Evolutionary conservation across 345 rosid species (phyloP), one percentile per base, ranked within the genome.

Genomic region (Balakata baccata): DNA sequence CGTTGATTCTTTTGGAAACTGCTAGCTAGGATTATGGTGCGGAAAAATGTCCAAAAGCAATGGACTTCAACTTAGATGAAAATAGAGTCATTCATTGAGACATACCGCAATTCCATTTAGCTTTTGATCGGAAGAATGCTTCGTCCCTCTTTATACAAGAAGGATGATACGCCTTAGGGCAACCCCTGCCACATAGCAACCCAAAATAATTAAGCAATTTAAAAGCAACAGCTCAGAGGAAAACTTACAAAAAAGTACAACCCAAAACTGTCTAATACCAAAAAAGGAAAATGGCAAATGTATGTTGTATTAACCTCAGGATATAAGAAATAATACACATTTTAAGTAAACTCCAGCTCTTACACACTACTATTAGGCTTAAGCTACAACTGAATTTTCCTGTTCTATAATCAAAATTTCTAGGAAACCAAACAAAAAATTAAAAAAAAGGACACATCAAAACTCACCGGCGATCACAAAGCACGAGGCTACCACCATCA

Each of bases 81-180:
- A 74, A 62, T 52, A 71, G 41, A 70, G 11, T 62, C 71, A 39
- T 34, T 70, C 22, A 43, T 38, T 70, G 23, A 62, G 52, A 81
- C 88, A 68, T 91, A 92, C 99, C 99, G 56, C 99, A 95, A 64
- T 89, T 89, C 98, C 99, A 95, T 78, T 91, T 95, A 4, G 91
- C 97, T 76, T 79, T 86, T 20, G 99, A 91, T 67, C 78, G 85
- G 80, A 95, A 95, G 78, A 95, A 95, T 25, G 92, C 75, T 73
- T 89, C 96, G 3, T 95, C 99, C 78, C 99, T 83, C 81, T 91
- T 95, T 56, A 95, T 90, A 82, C 99, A 95, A 68, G 94, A 80
- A 29, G 97, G 93, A 88, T 95, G 99, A 71, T 95, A 95, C 7
- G 99, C 99, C 88, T 95, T 95, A 23, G 99, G 98, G 76, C 99